These are phyloP conservation scores for Diplocarpon rosae DNA, from an alignment of 2,329 filamentous ascomycete genomes.

Conservation along the genomic window DNA sequence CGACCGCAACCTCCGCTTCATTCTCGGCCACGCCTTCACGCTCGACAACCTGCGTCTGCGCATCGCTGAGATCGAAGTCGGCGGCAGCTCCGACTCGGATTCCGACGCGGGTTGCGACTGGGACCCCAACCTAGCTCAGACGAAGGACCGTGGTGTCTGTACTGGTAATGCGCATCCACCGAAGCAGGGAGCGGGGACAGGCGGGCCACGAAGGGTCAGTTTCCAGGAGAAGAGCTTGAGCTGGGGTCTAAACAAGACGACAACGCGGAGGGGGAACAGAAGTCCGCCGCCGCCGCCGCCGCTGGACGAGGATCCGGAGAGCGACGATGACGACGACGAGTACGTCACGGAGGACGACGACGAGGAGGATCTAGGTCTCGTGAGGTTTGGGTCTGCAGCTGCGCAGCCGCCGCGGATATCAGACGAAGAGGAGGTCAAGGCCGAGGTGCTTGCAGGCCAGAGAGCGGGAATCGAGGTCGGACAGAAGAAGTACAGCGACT, in stretches of 20 bases:
- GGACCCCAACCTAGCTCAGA: neutral
- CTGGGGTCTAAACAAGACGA: neutral
- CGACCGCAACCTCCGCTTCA: conserved; percentile 1
- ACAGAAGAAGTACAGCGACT: conserved; percentile 5
- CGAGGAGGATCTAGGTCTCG: conserved; percentile 11
- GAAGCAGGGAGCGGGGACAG: neutral
- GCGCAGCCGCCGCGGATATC: conserved; percentile 15
- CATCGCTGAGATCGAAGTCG: conserved; percentile 16
- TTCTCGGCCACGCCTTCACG: neutral
- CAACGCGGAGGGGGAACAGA: neutral
- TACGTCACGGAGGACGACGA: conserved; percentile 15
- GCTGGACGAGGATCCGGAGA: conserved; percentile 1
- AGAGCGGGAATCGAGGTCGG: neutral
- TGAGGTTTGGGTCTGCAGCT: conserved; percentile 12
- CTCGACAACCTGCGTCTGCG: conserved; percentile 13
- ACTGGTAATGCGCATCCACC: neutral
- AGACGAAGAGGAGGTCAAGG: conserved; percentile 8
- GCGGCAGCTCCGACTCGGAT: conserved; percentile 3
- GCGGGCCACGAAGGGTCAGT: conserved; percentile 1
- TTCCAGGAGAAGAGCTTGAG: conserved; percentile 4
- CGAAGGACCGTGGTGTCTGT: neutral
- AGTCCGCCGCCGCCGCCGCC: conserved; percentile 11
- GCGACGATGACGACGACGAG: conserved; percentile 9
- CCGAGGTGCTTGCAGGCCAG: neutral
- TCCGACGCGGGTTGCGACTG: conserved; percentile 3